Conservation (phyloP, 2,329 filamentous ascomycete genomes). For the Sporothrix curviconia region DNA sequence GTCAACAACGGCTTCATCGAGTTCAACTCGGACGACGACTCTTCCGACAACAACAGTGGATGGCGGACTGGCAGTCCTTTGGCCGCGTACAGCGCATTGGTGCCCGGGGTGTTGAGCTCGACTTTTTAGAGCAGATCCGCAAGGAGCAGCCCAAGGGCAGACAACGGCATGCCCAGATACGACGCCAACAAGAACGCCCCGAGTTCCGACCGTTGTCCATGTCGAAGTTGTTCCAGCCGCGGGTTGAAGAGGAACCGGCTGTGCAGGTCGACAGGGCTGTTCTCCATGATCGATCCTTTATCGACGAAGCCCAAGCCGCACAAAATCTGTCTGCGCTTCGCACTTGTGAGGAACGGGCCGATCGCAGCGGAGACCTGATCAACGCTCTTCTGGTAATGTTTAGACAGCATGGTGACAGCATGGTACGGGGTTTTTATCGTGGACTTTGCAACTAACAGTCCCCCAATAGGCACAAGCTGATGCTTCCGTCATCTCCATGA, state of each 20-base stretch:
- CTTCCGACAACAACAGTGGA: constrained; percentile 39
- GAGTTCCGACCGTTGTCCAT: background rate
- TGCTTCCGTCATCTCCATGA: constrained; percentile 39
- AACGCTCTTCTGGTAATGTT: constrained; percentile 56
- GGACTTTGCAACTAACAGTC: too few relatives aligned
- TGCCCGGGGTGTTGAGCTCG: constrained; percentile 58
- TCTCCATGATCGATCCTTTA: constrained; percentile 31
- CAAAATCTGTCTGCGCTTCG: constrained; percentile 43
- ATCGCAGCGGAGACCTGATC: constrained; percentile 43
- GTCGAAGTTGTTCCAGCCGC: background rate
- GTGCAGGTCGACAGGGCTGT: constrained; percentile 16
- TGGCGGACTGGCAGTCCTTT: constrained; percentile 55
- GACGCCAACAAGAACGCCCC: constrained; percentile 2
- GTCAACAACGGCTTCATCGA: constrained; percentile 68
- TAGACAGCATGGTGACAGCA: too few relatives aligned
- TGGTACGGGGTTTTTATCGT: too few relatives aligned
- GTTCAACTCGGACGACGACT: constrained; percentile 53
- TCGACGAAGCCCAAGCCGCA: constrained; percentile 60
- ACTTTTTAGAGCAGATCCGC: constrained; percentile 55
- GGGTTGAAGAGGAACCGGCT: background rate
- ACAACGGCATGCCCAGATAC: constrained; percentile 14
- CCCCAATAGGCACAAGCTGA: constrained; percentile 42
- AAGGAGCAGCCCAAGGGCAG: background rate
- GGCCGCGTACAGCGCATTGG: constrained; percentile 60
- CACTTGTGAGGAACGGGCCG: background rate